Evolutionary conservation across 2,329 filamentous ascomycete genomes (phyloP), one percentile per base, ranked within the genome.

Genomic region (Remersonia thermophila): DNA sequence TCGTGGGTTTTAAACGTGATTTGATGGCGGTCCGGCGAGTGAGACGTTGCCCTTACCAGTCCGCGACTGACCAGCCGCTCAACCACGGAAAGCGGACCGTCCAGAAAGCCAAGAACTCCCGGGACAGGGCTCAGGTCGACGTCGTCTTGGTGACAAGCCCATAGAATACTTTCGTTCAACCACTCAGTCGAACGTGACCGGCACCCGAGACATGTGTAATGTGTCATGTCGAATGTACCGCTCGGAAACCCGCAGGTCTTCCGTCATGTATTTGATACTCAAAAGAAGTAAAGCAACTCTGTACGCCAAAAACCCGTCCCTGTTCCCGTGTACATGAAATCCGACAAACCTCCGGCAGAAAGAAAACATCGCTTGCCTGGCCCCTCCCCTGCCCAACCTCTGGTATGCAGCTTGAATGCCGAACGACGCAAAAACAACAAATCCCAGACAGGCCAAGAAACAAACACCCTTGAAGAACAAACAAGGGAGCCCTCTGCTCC

Each of bases 271-370:
- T 40, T 37, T 32, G 29, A 23, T 32, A 37, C 30, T 11, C 12
- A 29, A 29, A 13, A 30, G 14, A 35, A 18, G 2, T 10, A 20
- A 29, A 28, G 29, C 16, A 30, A 36, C 30, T 29, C 29, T 27
- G 7, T 31, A 34, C 39, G 39, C 39, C 39, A 32, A 32, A 31
- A 27, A 23, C 36, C 36, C 15, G 7, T 27, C 23, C 33, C 28
- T 31, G 25, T 32, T 34, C 12, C 30, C 30, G 20, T 38, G 30
- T 32, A 36, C 30, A 36, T 30, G 13, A n/a, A 38, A 36, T 28
- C 12, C 7, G 28, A 36, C 26, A 33, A 3, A 14, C 7, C 7
- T 7, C 27, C 23, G 33, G 36, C 14, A 27, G 16, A 11, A 38
- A 27, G n/a, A 26, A 36, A 32, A 23, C 30, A 36, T 30, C 36